Conservation (phyloP, 176 grass and related monocot genomes). For the Oryza brachyantha region DNA sequence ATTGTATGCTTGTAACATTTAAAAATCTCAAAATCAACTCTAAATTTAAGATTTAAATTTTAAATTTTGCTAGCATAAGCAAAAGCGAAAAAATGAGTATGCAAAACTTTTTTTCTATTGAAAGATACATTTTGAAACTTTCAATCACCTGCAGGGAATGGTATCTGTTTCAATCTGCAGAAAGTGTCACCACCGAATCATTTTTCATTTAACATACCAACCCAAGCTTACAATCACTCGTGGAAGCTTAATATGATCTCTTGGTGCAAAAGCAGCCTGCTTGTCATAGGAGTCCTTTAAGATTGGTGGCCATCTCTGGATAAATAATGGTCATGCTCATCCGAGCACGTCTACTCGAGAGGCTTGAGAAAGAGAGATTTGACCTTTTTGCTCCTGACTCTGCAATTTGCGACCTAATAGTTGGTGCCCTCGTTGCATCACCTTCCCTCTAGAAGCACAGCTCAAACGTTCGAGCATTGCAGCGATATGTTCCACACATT, state of each 20-base stretch:
- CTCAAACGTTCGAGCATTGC: background rate
- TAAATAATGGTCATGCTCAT: constrained; percentile 18
- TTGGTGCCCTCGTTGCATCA: constrained; percentile 25
- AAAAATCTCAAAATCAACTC: too few relatives aligned
- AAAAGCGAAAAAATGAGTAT: too few relatives aligned
- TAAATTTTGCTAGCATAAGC: too few relatives aligned
- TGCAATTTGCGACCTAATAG: constrained; percentile 19
- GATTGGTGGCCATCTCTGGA: constrained; percentile 32
- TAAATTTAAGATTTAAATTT: too few relatives aligned
- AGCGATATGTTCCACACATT: background rate
- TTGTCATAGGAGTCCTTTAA: background rate
- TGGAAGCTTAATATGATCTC: background rate
- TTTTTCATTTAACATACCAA: constrained; percentile 7
- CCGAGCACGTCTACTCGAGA: constrained; percentile 24
- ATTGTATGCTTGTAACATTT: background rate
- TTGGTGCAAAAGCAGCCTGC: constrained; percentile 19
- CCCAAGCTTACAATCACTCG: constrained; percentile 1
- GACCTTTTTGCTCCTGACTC: constrained; percentile 15
- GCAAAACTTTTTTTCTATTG: background rate
- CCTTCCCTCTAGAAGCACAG: constrained; percentile 36
- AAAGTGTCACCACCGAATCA: constrained; percentile 13
- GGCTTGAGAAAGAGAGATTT: background rate
- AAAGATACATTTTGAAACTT: background rate
- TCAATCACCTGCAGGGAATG: background rate
- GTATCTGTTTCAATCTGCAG: constrained; percentile 7